Conservation (phyloP, 306 rosid genomes). For the Quercus engelmannii region DNA sequence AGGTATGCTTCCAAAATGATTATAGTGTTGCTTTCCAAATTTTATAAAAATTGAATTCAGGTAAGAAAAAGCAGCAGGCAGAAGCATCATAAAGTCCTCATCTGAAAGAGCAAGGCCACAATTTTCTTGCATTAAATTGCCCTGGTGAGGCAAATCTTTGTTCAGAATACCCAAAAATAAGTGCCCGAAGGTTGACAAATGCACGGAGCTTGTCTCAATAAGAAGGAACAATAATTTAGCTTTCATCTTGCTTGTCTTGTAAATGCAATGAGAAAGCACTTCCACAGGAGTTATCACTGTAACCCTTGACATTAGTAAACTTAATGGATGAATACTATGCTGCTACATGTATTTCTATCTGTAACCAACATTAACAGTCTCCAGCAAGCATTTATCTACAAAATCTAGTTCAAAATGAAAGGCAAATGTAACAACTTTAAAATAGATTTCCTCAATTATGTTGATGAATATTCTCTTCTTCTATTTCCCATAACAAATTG, state of each 20-base stretch:
- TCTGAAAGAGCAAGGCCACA: conserved; percentile 43
- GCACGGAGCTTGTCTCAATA: conserved; percentile 62
- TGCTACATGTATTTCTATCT: conserved; percentile 44
- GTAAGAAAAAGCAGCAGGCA: conserved; percentile 64
- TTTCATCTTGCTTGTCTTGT: conserved; percentile 40
- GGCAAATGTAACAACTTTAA: conserved; percentile 38
- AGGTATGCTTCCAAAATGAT: conserved; percentile 38
- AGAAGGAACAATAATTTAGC: conserved; percentile 68
- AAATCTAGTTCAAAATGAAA: conserved; percentile 42
- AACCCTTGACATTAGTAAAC: conserved; percentile 50
- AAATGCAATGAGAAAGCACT: conserved; percentile 50
- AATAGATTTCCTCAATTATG: conserved; percentile 61
- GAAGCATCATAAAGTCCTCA: conserved; percentile 62
- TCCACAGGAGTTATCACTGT: conserved; percentile 52
- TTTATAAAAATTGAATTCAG: conserved; percentile 45
- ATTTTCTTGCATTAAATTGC: conserved; percentile 23
- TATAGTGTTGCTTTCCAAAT: conserved; percentile 35
- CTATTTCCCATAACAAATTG: conserved; percentile 60
- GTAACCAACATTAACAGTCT: conserved; percentile 53
- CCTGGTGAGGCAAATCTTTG: conserved; percentile 31
- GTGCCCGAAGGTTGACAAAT: conserved; percentile 68
- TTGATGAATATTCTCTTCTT: conserved; percentile 25
- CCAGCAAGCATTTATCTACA: conserved; percentile 69
- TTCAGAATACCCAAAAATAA: conserved; percentile 41
- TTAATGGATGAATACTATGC: conserved; percentile 47